Base-by-base conservation (phyloP, 352 stramenopile species). In the Phytophthora macrochlamydospora region DNA sequence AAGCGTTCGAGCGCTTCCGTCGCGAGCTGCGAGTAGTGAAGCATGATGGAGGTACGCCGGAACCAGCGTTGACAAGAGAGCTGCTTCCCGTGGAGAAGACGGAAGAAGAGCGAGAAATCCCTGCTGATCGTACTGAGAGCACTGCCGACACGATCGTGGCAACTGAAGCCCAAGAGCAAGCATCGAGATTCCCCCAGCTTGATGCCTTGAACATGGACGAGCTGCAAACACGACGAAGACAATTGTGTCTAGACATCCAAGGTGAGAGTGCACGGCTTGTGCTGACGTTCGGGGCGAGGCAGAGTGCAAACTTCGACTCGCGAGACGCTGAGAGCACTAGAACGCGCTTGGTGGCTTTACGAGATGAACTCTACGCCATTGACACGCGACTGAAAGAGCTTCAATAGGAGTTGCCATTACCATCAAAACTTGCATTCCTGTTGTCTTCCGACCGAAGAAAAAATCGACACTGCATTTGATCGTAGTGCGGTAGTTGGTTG, bases 201-300 rank as follows among this genome's bases (percentile, higher is more conserved):
- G 51, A 40, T n/a, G 58, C 13, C 2, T 54, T 79, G 11, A 56
- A 18, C 42, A 6, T 62, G 24, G 18, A 56, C 12, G 68, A 66
- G 38, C 56, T 85, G 38, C 52, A 75, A 35, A 73, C 81, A 48
- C 68, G 44, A 9, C 72, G 75, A 13, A 70, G 67, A n/a, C 75
- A 80, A 59, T 61, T 88, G 4, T 88, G 79, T 30, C 61, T 88
- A 1, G 79, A 88, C 40, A 84, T 88, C 50, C 79, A 88, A 32
- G 65, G 70, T 2, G 76, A 71, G 56, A 88, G 76, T 51, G 76
- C 79, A 49, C 71, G 77, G 32, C 66, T 86, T 18, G 75, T 83
- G 40, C 50, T 88, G 44, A 69, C 58, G 7, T 72, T 77, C 57
- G 62, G 69, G 29, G 52, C 44, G 11, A 49, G 37, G 32, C 60